Evolutionary conservation across 768 basidiomycete genomes (phyloP).

Genomic region (Boletus bicolor): DNA sequence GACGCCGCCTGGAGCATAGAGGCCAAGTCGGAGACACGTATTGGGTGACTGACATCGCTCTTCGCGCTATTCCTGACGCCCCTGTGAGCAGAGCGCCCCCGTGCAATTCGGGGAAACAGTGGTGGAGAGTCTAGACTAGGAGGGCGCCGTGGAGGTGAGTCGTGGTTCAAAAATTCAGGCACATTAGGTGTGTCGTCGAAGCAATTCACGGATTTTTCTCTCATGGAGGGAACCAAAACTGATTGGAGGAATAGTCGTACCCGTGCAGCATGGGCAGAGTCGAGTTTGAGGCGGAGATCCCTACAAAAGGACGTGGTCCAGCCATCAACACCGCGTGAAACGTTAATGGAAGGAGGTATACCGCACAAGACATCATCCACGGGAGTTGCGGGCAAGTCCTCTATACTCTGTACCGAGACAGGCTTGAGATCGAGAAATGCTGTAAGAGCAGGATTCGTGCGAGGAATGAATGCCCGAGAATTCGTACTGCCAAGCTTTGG

Average conservation of each 20-base stretch:
- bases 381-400: slow-evolving; percentile 30
- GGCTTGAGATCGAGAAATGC: slow-evolving; percentile 21
- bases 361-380: slow-evolving; percentile 43
- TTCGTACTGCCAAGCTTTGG: slow-evolving; percentile 36
- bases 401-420: slow-evolving; percentile 31
- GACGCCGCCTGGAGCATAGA: slow-evolving; percentile 23
- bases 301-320: slow-evolving; percentile 17
- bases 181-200: slow-evolving; percentile 17
- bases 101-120: slow-evolving; percentile 40
- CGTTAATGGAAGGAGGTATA: background rate
- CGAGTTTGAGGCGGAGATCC: slow-evolving; percentile 32
- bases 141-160: slow-evolving; percentile 26
- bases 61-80: background rate
- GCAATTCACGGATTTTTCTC: slow-evolving; percentile 9
- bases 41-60: slow-evolving; percentile 8
- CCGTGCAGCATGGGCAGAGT: slow-evolving; percentile 22
- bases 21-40: slow-evolving; percentile 26
- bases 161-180: slow-evolving; percentile 30
- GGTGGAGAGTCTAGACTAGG: slow-evolving; percentile 38
- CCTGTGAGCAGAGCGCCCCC: background rate
- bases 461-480: slow-evolving; percentile 27
- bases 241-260: slow-evolving; percentile 30
- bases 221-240: slow-evolving; percentile 17
- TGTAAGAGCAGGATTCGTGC: slow-evolving; percentile 20
- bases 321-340: background rate